Evolutionary conservation across 176 grass and related monocot species (phyloP).

Genomic region (Chrysopogon serrulatus): DNA sequence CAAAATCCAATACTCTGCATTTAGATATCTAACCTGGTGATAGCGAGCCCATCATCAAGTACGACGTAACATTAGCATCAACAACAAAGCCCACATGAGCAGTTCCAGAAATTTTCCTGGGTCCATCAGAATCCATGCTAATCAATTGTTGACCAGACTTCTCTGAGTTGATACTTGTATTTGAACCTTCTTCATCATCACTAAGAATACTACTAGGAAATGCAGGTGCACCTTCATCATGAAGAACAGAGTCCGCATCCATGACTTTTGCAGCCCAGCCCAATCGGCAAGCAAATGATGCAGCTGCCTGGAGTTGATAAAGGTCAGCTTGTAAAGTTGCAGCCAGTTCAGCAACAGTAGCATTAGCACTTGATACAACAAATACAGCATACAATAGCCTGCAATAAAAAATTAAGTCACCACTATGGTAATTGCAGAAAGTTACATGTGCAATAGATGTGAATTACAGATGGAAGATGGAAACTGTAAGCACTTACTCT

Average conservation of each 20-base stretch:
- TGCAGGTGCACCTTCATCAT: constrained; percentile 38
- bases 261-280: constrained; percentile 91
- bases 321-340: constrained; percentile 89
- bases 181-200: constrained; percentile 94
- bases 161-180: constrained; percentile 82
- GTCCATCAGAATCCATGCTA: constrained; percentile 50
- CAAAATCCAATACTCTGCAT: neutral
- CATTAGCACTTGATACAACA: constrained; percentile 96
- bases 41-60: constrained; percentile 98
- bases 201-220: constrained; percentile 75
- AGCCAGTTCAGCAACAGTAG: constrained; percentile 94
- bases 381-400: constrained; percentile 97
- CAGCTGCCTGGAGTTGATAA: constrained; percentile 81
- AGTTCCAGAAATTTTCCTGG: constrained; percentile 55
- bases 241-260: constrained; percentile 67
- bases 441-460: neutral
- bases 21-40: constrained; percentile 71
- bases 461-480: constrained; percentile 14
- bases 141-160: constrained; percentile 57
- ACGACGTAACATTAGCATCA: constrained; percentile 98
- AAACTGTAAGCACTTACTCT: constrained; percentile 66
- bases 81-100: constrained; percentile 94
- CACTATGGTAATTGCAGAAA: constrained; percentile 9
- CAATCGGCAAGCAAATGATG: constrained; percentile 90
- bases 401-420: constrained; percentile 38